Base-by-base conservation (phyloP, 345 rosid genomes). In the Acer yangbiense region DNA sequence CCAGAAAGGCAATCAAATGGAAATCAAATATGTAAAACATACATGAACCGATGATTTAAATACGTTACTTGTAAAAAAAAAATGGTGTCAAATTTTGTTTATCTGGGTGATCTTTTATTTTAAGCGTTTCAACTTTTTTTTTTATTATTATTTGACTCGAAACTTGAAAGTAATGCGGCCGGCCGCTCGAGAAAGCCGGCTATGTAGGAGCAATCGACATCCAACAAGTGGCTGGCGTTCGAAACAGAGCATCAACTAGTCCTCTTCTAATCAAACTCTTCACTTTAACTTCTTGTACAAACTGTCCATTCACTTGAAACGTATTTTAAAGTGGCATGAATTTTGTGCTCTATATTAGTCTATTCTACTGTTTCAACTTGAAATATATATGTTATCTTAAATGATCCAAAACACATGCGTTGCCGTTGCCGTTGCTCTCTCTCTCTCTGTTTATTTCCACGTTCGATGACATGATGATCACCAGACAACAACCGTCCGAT, bases 321-420 rank as follows among this genome's bases (percentile, higher is more conserved):
- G 76, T 60, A 41, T 54, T 4, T 58, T 72, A 58, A 46, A 29
- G 3, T 44, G 48, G 73, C 72, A 10, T 78, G 68, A 61, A 68
- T 55, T 58, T 52, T 9, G 18, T 43, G 71, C 65, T 52, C 10
- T 57, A 57, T 57, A 9, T 57, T 18, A 35, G 62, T 57, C 62
- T 1, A 41, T 21, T 14, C 35, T 3, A 20, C 20, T 16, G 41
- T 16, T n/a, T 67, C 43, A 35, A 13, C 54, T 16, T 52, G 82
- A 79, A 79, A 75, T 43, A 1, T 32, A 32, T 32, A 7, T 6
- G 0, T 7, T 6, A 9, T 64, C 80, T 17, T 65, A 80, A 75
- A 39, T 50, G 18, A 32, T 21, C 32, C 32, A 25, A 46, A 21
- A 50, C 41, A 46, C 50, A 46, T 10, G 50, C 14, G 3, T 46